Evolutionary conservation across 495 filamentous ascomycete genomes (phyloP), one percentile per base, ranked within the genome.

Genomic region (Cercophora newfieldiana): DNA sequence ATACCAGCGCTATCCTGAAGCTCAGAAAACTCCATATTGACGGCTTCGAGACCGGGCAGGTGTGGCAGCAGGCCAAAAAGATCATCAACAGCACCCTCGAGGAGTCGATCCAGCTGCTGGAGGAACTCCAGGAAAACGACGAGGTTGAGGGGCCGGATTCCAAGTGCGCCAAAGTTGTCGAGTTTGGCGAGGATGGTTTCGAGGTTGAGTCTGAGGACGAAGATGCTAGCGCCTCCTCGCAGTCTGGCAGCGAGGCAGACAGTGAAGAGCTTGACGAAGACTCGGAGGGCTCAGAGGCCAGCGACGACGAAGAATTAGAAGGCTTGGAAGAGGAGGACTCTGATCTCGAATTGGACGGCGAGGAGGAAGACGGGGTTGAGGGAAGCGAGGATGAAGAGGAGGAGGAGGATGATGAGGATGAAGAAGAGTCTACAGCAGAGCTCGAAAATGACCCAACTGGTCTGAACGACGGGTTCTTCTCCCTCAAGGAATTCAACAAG

Each of bases 381-480:
- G 24, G 70, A 67, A 2, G n/a, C n/a, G 70, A 62, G 8, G 67
- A 74, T 55, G 69, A 76, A 5, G 65, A 76, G 1, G 68, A 71
- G n/a, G 70, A 73, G 1, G 74, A 74, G 0, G 71, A 66, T 7
- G 72, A 72, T 0, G 69, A 72, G 0, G 72, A 76, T 4, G 70
- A 77, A 0, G 78, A 74, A 6, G 79, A 79, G 24, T 74, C 76
- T 3, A 69, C 68, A 24, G 77, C 79, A n/a, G 76, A 77, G 29
- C 71, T 81, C 26, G 76, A 83, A 18, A 79, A 84, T 60, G 83
- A 86, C 58, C 80, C 83, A 33, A 73, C 82, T 66, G 84, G 86
- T 26, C 77, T 92, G 74, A 99, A 99, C 74, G 95, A 99, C 72
- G 95, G 93, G 3, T 99, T 99, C 79, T 99, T 99, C 79, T 97